Conservation (phyloP, 148 eudicot species). For the Fagopyrum homotropicum region DNA sequence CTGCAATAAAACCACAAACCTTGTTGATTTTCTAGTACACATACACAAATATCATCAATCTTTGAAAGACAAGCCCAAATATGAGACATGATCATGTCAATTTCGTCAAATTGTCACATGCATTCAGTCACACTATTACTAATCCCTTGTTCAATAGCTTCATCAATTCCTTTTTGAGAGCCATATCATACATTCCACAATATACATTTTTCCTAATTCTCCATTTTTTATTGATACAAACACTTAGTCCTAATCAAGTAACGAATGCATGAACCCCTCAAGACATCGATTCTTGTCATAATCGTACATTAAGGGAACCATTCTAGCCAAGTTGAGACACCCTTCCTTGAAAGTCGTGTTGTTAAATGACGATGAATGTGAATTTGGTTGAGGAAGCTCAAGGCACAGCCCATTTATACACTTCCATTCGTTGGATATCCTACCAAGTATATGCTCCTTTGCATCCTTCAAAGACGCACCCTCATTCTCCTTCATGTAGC, state of each 20-base stretch:
- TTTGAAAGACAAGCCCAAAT: too few relatives aligned
- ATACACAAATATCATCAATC: too few relatives aligned
- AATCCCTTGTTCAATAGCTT: too few relatives aligned
- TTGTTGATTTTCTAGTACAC: too few relatives aligned
- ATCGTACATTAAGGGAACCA: conserved; percentile 1
- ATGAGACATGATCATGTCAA: too few relatives aligned
- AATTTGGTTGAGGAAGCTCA: neutral
- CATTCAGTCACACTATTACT: too few relatives aligned
- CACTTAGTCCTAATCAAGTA: neutral
- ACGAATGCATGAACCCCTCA: neutral
- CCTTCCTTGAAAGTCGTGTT: neutral
- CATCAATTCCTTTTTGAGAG: too few relatives aligned
- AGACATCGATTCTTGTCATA: neutral
- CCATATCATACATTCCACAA: too few relatives aligned
- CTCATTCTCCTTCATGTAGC: conserved; percentile 7
- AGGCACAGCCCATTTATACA: neutral
- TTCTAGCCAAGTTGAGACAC: neutral
- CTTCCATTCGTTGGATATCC: conserved; percentile 6
- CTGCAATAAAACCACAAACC: too few relatives aligned
- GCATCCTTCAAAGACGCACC: neutral
- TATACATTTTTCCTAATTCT: too few relatives aligned
- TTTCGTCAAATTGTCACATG: too few relatives aligned
- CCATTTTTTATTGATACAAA: too few relatives aligned
- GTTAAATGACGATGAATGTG: neutral
- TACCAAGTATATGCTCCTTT: neutral